Base-by-base conservation (phyloP, 208 protist species). In the Acanthamoeba pearcei region DNA sequence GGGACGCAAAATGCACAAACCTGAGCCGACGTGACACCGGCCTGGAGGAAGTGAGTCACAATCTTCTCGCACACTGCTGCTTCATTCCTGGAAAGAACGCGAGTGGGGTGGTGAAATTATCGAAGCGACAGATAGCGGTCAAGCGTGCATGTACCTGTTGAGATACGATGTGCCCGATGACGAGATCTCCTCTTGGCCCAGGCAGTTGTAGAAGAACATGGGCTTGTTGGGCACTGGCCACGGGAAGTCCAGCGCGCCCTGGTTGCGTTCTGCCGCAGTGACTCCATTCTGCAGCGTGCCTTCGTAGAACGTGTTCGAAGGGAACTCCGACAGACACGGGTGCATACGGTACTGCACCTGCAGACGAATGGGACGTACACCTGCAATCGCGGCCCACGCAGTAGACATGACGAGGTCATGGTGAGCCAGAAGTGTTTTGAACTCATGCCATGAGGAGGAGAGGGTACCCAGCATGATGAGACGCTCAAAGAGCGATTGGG, bases 281-380 rank as follows among this genome's bases (percentile, higher is more conserved):
- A 99, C 97, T 74, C 99, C 99, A 95, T 99, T 99, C 88, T 99
- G 98, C 13, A 99, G 97, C 6, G 96, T 97, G 74, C 99, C 99
- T 94, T 99, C 99, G 95, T 99, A 99, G 97, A 99, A 99, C 0
- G 97, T 98, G 93, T 98, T 98, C 4, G 98, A 99, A 1, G 98
- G 98, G 90, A 99, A 99, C 83, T 98, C 97, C 57, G 97, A 98
- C n/a, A 99, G 91, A 46, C 85, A 95, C 32, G 99, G 99, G 95
- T 99, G 99, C 99, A 99, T 99, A 76, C 99, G 98, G 96, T 99
- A 99, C 96, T 99, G 99, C 10, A 99, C 98, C 83, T 99, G 97
- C 29, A 99, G 97, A 53, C 98, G 97, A 42, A 99, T 95, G 22
- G 99, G 99, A 12, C 97, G 74, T 68, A 98, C 96, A 38, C 98